Percentiles rank a stretch among this genome's conserved stretches.
Evolutionary conservation across 129 eudicot genomes (phyloP).

Genomic region (Tanacetum coccineum): DNA sequence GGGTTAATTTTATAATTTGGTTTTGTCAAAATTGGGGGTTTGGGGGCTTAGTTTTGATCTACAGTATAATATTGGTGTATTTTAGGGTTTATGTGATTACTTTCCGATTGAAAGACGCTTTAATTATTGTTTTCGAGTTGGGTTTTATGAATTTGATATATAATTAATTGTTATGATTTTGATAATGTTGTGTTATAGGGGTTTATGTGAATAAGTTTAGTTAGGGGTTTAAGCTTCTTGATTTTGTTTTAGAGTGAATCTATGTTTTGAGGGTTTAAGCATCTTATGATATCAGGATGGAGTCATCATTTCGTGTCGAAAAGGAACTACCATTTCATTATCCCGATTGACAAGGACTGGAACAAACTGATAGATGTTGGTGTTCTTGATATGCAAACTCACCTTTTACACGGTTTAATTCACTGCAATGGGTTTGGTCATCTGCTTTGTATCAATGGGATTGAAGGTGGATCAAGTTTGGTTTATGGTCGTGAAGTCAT

Average conservation of each 20-base stretch:
- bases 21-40: not conserved
- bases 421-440: constrained; percentile 95
- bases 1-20: no score
- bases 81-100: not conserved
- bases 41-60: no score
- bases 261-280: not conserved
- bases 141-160: not conserved
- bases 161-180: not conserved
- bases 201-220: constrained; percentile 6
- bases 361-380: constrained; percentile 50
- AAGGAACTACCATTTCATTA: constrained; percentile 81
- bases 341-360: constrained; percentile 75
- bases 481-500: constrained; percentile 72
- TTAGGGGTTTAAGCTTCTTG: constrained; percentile 6
- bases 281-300: constrained; percentile 54
- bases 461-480: constrained; percentile 74
- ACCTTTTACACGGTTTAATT: constrained; percentile 78
- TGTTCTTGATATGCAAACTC: constrained; percentile 66
- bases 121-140: not conserved
- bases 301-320: constrained; percentile 81
- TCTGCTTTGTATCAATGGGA: constrained; percentile 75
- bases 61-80: no score
- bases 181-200: constrained; percentile 1
- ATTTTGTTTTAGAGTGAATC: constrained; percentile 2
- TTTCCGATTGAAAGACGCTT: not conserved